These are phyloP conservation scores for Cruciata laevipes DNA, from an alignment of 257 asterid genomes.

Conservation along the genomic window DNA sequence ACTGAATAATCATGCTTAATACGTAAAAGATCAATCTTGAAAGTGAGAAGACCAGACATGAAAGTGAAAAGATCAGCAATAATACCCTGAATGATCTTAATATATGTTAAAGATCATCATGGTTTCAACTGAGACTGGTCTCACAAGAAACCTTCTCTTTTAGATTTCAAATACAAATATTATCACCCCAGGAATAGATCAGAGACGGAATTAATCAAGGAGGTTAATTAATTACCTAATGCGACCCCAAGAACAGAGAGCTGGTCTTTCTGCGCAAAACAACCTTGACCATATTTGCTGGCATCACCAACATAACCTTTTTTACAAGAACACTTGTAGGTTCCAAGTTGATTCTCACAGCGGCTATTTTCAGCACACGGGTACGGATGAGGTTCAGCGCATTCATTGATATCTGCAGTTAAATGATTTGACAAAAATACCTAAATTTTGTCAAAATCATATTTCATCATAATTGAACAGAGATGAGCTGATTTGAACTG, in stretches of 20 bases:
- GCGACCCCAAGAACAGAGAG: slow-evolving; percentile 39
- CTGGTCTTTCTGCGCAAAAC: slow-evolving; percentile 27
- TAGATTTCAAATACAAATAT: not conserved
- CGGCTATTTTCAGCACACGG: slow-evolving; percentile 33
- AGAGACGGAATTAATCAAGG: not conserved
- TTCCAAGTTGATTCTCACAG: slow-evolving; percentile 34
- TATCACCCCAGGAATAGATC: not conserved
- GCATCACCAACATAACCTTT: slow-evolving; percentile 44
- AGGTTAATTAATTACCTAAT: slow-evolving; percentile 27
- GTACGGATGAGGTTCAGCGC: slow-evolving; percentile 14
- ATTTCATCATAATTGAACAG: too few species aligned
- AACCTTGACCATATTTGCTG: slow-evolving; percentile 31
- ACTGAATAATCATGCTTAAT: too few species aligned
- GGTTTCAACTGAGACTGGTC: too few species aligned
- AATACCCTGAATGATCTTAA: too few species aligned
- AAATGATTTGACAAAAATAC: too few species aligned
- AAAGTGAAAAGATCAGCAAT: too few species aligned
- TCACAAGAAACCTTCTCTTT: too few species aligned
- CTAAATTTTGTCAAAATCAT: too few species aligned
- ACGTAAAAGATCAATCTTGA: too few species aligned
- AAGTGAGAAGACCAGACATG: too few species aligned
- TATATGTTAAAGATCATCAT: too few species aligned
- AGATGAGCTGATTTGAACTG: too few species aligned
- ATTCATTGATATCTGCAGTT: slow-evolving; percentile 43
- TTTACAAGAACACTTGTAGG: slow-evolving; percentile 34